Base-by-base conservation (phyloP, 805 yeast genomes). In the Saccharomycopsis malanga region DNA sequence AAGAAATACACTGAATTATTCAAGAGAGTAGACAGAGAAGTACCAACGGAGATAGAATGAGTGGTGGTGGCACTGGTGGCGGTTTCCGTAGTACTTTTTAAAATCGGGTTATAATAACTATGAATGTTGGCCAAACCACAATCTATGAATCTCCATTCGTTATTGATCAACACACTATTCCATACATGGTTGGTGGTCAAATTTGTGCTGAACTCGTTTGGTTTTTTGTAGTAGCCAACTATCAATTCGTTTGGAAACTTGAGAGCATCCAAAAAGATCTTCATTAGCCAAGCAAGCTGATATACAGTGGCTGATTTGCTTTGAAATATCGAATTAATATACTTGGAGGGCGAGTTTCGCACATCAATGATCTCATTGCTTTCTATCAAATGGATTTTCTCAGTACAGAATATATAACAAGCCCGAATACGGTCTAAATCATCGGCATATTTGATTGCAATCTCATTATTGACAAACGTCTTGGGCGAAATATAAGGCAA, bases 111-210 rank as follows among this genome's bases (percentile, higher is more conserved):
- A 2, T 72, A 58, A 1, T 81, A 77, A 53, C 79, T 73, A 1
- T 82, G 62, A 3, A 70, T 62, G 56, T 80, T 81, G 1, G 87
- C 88, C 25, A 82, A 57, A 4, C 79, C 69, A 4, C 77, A 81
- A 61, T 91, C 98, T 51, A 91, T 63, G 52, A 93, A 72, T 50
- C 91, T 70, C 77, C 89, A 88, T 59, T 84, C 83, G 50, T 86
- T 82, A 14, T 49, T 44, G 14, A 88, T 64, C 30, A 83, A 61
- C 1, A 88, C 79, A 1, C 95, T 79, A 46, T 87, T 72, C 98
- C 98, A 93, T 46, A 85, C 78, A 63, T 93, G 98, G 57, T 88
- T 87, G 32, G 80, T 61, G n/a, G 67, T 65, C 53, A 71, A 74
- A 29, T 60, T 62, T 29, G 51, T 41, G 46, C 58, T 71, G 39